A percentile compares a stretch with the other conserved stretches of the same genome.
phyloP scores from a whole-genome alignment of 1,284 basidiomycete species.

The Heterobasidion annosum region DNA sequence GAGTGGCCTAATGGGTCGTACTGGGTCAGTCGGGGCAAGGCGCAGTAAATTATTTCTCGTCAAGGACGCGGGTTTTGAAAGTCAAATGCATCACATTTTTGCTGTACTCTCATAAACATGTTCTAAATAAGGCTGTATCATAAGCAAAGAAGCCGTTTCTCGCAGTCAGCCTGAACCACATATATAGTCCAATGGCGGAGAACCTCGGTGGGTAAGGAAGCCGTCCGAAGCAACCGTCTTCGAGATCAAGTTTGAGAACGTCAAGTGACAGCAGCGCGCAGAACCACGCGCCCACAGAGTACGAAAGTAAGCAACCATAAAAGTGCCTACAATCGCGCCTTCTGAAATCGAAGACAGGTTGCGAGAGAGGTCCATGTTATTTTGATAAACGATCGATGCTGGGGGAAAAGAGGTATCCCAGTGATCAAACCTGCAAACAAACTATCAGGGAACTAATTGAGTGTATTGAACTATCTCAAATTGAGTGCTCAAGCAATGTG shows the following conservation, averaged over 20 bases:
- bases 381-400: no score
- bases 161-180: background rate
- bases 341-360: no score
- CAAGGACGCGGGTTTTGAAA: background rate
- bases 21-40: conserved; percentile 29
- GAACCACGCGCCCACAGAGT: no score
- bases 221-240: background rate
- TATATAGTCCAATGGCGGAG: background rate
- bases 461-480: background rate
- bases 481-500: background rate
- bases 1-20: conserved; percentile 72
- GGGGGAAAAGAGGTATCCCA: no score
- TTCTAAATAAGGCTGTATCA: background rate
- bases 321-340: no score
- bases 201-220: background rate
- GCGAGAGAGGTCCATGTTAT: no score
- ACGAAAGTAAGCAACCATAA: no score
- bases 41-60: background rate
- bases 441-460: background rate
- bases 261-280: no score
- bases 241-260: no score
- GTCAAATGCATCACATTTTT: background rate
- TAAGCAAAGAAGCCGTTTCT: background rate
- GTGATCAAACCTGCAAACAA: background rate
- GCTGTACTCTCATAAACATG: background rate